Percentiles rank a stretch among this genome's conserved stretches.
phyloP scores from a whole-genome alignment of 177 flowering plant species.

The Telopea speciosissima region DNA sequence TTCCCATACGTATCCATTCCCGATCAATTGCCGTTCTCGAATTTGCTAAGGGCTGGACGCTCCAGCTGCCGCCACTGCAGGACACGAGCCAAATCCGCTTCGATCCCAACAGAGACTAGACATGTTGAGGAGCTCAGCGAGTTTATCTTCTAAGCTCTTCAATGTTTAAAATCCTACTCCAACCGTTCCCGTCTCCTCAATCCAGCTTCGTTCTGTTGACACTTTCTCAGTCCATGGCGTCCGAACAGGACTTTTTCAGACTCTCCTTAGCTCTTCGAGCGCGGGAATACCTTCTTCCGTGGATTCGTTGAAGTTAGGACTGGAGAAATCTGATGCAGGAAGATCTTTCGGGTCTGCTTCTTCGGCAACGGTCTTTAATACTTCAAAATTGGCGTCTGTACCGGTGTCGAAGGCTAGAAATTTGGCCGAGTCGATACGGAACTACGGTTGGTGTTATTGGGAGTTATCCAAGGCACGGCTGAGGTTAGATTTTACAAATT shows the following conservation, averaged over 20 bases:
- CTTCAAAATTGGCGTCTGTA: conserved; percentile 8
- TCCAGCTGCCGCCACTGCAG: too few species aligned
- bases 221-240: conserved; percentile 6
- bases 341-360: conserved; percentile 19
- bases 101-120: background rate
- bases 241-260: conserved; percentile 10
- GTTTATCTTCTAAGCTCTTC: conserved; percentile 16
- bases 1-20: too few species aligned
- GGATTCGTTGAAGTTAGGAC: too few species aligned
- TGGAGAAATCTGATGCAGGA: conserved; percentile 20
- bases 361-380: conserved; percentile 9
- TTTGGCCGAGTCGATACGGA: conserved; percentile 32
- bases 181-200: background rate
- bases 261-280: conserved; percentile 9
- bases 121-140: conserved; percentile 15
- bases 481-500: conserved; percentile 33
- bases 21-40: too few species aligned
- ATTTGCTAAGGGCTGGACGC: too few species aligned
- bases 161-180: conserved; percentile 9
- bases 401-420: conserved; percentile 19
- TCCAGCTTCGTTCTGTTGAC: conserved; percentile 2
- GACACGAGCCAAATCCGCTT: too few species aligned
- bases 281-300: background rate
- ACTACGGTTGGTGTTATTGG: conserved; percentile 73
- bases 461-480: conserved; percentile 70